Evolutionary conservation across 2,329 filamentous ascomycete species (phyloP), one percentile per base, ranked within the genome.

Genomic region (Sporothrix luriei): DNA sequence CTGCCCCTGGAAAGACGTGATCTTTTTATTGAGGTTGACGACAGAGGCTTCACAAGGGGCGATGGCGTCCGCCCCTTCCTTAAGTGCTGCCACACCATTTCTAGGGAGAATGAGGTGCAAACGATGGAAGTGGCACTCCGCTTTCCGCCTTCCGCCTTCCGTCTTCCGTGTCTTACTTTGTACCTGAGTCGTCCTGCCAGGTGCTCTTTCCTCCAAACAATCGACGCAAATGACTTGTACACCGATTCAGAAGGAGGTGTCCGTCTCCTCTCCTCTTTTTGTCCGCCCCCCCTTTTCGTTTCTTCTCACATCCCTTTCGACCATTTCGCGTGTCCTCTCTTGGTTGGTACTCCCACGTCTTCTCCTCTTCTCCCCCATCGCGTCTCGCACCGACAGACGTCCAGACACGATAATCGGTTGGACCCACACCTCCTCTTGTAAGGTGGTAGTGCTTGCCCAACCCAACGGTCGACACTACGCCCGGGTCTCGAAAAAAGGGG

Each of bases 371-470:
- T 43, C n/a, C 26, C n/a, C 0, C 40, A 43, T 51, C 57, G 11
- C 38, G 26, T 46, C 38, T n/a, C 19, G 10, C 38, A 43, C 26
- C 57, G 57, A 64, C 43, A 19, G 61, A 64, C 40, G 43, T 64
- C 67, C 29, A 54, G 21, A 49, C 48, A 40, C n/a, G 13, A 29
- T 29, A 57, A 19, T 46, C 19, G 26, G 46, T 29, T 7, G 49
- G 49, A 52, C 40, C 64, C 65, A 68, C 69, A 70, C 55, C 62
- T 40, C 69, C 59, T 57, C 24, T 14, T 43, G 10, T 2, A n/a
- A 24, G 24, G 68, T 67, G 65, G 62, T 68, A 65, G 46, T 70
- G 69, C 69, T 5, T 33, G 33, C 33, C 69, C 69, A 70, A 65
- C 57, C 65, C 38, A 70, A 64, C 65, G 55, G 69, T 64, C 65